These are phyloP conservation scores for Candida tibetensis DNA, from an alignment of 805 yeast species.

Conservation along the genomic window DNA sequence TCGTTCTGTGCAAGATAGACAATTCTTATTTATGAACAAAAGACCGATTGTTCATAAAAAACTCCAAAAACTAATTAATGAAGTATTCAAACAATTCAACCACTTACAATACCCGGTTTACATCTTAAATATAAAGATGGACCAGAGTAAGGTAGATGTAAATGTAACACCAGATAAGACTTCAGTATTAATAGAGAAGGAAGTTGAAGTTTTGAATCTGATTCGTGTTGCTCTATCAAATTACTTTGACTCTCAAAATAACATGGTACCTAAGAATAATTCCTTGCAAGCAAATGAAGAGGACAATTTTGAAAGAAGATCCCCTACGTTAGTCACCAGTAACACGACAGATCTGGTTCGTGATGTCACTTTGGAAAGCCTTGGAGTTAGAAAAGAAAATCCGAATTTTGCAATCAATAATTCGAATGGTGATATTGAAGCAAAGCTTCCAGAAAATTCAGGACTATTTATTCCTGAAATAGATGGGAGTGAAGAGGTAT, in stretches of 20 bases:
- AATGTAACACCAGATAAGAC: conserved; percentile 93
- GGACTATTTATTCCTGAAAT: conserved; percentile 2
- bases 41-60: conserved; percentile 67
- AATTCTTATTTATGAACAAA: conserved; percentile 66
- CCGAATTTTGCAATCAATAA: too few species aligned
- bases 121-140: conserved; percentile 56
- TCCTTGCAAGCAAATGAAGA: background rate
- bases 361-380: too few species aligned
- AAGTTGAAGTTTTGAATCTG: conserved; percentile 53
- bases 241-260: conserved; percentile 43
- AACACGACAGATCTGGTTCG: background rate
- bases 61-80: conserved; percentile 61
- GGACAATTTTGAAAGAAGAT: background rate
- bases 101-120: conserved; percentile 71
- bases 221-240: conserved; percentile 49
- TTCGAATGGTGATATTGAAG: too few species aligned
- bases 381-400: too few species aligned
- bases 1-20: conserved; percentile 69
- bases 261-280: conserved; percentile 13
- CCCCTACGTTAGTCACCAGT: too few species aligned
- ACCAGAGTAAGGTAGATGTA: conserved; percentile 61
- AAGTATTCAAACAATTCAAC: conserved; percentile 69
- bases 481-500: too few species aligned
- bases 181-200: conserved; percentile 65
- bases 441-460: too few species aligned